phyloP scores from a whole-genome alignment of 2,329 filamentous ascomycete genomes.

The Akanthomyces dipterigenus region DNA sequence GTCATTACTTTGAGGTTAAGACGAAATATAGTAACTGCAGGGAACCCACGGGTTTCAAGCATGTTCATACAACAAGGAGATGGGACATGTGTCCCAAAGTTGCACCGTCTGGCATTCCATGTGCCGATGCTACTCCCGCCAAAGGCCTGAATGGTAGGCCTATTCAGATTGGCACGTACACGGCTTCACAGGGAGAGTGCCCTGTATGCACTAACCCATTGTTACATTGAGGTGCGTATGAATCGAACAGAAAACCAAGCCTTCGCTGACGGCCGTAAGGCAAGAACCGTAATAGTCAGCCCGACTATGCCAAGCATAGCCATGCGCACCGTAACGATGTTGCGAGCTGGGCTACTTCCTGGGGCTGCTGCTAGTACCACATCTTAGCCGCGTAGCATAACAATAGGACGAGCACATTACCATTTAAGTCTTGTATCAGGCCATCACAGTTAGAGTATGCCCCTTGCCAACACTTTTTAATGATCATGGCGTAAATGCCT shows the following conservation, averaged over 20 bases:
- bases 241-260: background rate
- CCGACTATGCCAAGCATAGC: background rate
- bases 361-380: background rate
- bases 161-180: background rate
- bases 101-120: background rate
- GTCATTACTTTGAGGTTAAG: too few species aligned
- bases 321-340: background rate
- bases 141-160: background rate
- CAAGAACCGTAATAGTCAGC: background rate
- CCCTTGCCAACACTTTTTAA: background rate
- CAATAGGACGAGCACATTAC: background rate
- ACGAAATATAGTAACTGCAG: too few species aligned
- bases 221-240: background rate
- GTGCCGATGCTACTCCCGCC: background rate
- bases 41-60: too few species aligned
- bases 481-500: background rate
- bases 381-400: background rate
- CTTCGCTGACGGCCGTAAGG: background rate
- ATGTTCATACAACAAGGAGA: too few species aligned
- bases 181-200: background rate
- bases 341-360: background rate
- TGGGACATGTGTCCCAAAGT: too few species aligned
- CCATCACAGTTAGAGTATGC: background rate
- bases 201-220: background rate
- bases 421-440: background rate